phyloP scores from a whole-genome alignment of 129 eudicot species.

The Arctium lappa region DNA sequence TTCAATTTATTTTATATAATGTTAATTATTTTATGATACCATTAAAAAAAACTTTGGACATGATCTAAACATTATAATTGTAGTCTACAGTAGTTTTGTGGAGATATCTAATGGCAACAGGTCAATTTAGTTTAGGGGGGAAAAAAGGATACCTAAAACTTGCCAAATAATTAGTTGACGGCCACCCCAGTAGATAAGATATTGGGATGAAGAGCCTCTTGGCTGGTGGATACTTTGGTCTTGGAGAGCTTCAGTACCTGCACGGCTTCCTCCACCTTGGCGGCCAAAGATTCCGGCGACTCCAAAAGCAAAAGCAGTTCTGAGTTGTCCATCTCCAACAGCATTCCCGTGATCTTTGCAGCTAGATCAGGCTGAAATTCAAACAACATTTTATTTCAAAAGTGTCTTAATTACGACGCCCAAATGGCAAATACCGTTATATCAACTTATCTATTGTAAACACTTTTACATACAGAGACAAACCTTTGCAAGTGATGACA shows the following conservation, averaged over 20 bases:
- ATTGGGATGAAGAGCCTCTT: slow-evolving; percentile 49
- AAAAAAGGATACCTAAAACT: not conserved
- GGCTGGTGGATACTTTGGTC: slow-evolving; percentile 39
- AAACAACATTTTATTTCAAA: not conserved
- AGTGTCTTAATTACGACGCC: no score
- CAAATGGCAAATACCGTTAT: no score
- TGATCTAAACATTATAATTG: no score
- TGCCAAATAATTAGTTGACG: slow-evolving; percentile 40
- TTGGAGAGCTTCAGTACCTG: slow-evolving; percentile 62
- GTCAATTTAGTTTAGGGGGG: not conserved
- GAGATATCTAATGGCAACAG: no score
- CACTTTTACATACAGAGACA: not conserved
- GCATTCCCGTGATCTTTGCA: slow-evolving; percentile 89
- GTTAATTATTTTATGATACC: no score
- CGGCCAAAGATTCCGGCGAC: slow-evolving; percentile 63
- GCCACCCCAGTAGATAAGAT: slow-evolving; percentile 56
- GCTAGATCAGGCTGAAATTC: slow-evolving; percentile 74
- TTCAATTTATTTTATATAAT: no score
- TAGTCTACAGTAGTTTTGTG: no score
- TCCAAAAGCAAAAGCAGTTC: slow-evolving; percentile 66
- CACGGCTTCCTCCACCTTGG: slow-evolving; percentile 80
- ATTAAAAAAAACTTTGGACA: no score
- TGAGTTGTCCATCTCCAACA: slow-evolving; percentile 87
- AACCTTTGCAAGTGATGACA: no score
- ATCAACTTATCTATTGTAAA: not conserved